Percentiles rank a stretch among this genome's conserved stretches.
phyloP scores from a whole-genome alignment of 2,329 filamentous ascomycete genomes.

The Fonsecaea multimorphosa region DNA sequence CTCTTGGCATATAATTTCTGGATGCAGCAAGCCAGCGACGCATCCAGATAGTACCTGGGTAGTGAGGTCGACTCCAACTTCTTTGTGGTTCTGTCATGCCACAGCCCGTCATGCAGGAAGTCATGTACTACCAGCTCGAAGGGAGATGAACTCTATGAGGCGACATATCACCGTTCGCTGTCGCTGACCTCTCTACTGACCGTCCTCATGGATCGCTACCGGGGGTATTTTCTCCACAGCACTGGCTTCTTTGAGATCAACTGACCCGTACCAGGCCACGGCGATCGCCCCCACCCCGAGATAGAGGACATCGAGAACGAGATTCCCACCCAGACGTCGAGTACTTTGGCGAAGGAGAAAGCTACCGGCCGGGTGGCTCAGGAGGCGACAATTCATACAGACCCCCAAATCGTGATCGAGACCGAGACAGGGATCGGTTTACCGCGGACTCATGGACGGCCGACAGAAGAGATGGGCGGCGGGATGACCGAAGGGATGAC shows the following conservation, averaged over 20 bases:
- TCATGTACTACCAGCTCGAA: background rate
- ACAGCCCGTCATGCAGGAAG: background rate
- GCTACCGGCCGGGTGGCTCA: conserved; percentile 39
- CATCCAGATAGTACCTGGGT: background rate
- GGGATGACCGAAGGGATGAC: conserved; percentile 38
- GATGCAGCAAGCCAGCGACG: background rate
- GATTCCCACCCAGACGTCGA: conserved; percentile 34
- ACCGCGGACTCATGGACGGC: conserved; percentile 36
- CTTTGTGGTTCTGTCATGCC: background rate
- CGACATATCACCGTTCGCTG: background rate
- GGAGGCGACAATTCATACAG: conserved; percentile 38
- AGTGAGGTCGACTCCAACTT: background rate
- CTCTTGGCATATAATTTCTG: conserved; percentile 5
- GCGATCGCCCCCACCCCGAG: conserved; percentile 33
- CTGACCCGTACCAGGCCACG: conserved; percentile 27
- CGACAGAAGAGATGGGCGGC: conserved; percentile 32
- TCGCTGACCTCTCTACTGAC: background rate
- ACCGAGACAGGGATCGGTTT: conserved; percentile 13
- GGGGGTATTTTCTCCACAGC: conserved; percentile 22
- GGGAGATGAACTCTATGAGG: background rate
- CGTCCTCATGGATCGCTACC: conserved; percentile 31
- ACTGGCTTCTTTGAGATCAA: conserved; percentile 6
- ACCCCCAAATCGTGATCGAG: conserved; percentile 34
- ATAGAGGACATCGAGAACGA: conserved; percentile 31
- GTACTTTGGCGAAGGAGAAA: conserved; percentile 40